Conservation (phyloP, 2,329 filamentous ascomycete species). For the Escovopsis weberi region DNA sequence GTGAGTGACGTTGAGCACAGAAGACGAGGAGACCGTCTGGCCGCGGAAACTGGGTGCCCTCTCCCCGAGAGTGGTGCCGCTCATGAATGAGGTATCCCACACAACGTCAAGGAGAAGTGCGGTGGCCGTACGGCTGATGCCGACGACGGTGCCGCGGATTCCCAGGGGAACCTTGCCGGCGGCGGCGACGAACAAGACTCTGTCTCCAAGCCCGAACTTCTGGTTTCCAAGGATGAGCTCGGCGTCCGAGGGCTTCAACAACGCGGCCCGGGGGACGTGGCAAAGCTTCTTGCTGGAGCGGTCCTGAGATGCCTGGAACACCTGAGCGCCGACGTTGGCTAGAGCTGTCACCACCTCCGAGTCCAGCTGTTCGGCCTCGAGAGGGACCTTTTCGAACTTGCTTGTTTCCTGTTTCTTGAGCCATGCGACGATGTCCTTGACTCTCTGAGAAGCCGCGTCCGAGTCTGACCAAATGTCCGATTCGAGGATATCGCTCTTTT, state of each 20-base stretch:
- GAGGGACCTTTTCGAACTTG: slow-evolving; percentile 85
- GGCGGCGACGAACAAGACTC: slow-evolving; percentile 82
- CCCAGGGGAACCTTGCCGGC: slow-evolving; percentile 92
- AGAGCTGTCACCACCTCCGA: slow-evolving; percentile 75
- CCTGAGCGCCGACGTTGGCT: slow-evolving; percentile 57
- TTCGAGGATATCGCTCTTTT: slow-evolving; percentile 69
- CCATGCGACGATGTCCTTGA: slow-evolving; percentile 92
- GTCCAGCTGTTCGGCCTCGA: slow-evolving; percentile 93
- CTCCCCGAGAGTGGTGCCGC: slow-evolving; percentile 79
- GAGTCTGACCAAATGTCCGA: slow-evolving; percentile 72
- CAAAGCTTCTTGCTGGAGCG: slow-evolving; percentile 55
- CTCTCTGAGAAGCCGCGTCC: slow-evolving; percentile 56
- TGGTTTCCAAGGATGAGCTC: slow-evolving; percentile 84
- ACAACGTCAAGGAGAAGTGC: slow-evolving; percentile 77
- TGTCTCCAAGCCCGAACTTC: slow-evolving; percentile 70
- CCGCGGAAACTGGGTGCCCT: slow-evolving; percentile 88
- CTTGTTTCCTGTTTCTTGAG: slow-evolving; percentile 83
- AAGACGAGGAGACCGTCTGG: slow-evolving; percentile 76
- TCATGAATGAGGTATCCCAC: slow-evolving; percentile 94
- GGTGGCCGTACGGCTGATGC: slow-evolving; percentile 76
- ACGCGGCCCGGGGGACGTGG: slow-evolving; percentile 69
- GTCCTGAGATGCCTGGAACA: slow-evolving; percentile 35
- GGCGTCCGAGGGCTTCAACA: slow-evolving; percentile 91
- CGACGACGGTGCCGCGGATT: slow-evolving; percentile 83
- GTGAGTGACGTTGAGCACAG: slow-evolving; percentile 74